Evolutionary conservation across 1,284 basidiomycete genomes (phyloP).

Genomic region (Tilletiopsis washingtonensis): DNA sequence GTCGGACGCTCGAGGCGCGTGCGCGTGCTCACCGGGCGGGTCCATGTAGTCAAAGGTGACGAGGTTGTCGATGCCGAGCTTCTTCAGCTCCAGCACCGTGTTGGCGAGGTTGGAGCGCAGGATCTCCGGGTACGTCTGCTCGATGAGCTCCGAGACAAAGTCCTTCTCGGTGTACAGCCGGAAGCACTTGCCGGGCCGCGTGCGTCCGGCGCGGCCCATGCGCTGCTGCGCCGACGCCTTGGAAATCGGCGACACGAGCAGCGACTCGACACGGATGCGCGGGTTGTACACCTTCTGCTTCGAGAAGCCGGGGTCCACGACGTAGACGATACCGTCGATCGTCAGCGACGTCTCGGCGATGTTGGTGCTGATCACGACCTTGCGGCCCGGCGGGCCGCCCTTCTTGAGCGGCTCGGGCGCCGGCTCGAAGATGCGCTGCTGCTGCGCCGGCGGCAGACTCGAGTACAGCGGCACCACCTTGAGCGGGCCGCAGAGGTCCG

Average conservation of each 20-base stretch:
- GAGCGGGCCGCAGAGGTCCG: slow-evolving; percentile 58
- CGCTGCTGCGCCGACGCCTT: slow-evolving; percentile 94
- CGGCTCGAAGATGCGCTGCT: slow-evolving; percentile 89
- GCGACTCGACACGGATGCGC: slow-evolving; percentile 85
- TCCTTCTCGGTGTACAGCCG: slow-evolving; percentile 94
- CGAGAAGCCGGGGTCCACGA: slow-evolving; percentile 94
- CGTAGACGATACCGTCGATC: slow-evolving; percentile 97
- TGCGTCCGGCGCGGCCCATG: slow-evolving; percentile 91
- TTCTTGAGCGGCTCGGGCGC: slow-evolving; percentile 61
- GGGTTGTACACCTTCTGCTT: slow-evolving; percentile 98
- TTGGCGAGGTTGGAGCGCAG: slow-evolving; percentile 75
- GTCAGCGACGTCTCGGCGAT: slow-evolving; percentile 97
- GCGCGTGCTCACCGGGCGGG: slow-evolving; percentile 13
- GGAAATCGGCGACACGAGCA: slow-evolving; percentile 89
- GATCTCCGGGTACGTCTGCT: slow-evolving; percentile 95
- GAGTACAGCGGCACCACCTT: slow-evolving; percentile 88
- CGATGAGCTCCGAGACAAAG: slow-evolving; percentile 76
- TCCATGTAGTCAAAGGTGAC: slow-evolving; percentile 74
- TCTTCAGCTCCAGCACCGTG: slow-evolving; percentile 86
- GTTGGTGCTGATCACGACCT: slow-evolving; percentile 92
- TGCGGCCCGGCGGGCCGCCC: slow-evolving; percentile 75
- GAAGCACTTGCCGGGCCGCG: slow-evolving; percentile 94
- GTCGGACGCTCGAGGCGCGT: background rate
- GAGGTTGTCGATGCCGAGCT: slow-evolving; percentile 62
- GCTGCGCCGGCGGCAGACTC: slow-evolving; percentile 81